phyloP scores from a whole-genome alignment of 805 yeast species.

The Grigorovia jiainica region DNA sequence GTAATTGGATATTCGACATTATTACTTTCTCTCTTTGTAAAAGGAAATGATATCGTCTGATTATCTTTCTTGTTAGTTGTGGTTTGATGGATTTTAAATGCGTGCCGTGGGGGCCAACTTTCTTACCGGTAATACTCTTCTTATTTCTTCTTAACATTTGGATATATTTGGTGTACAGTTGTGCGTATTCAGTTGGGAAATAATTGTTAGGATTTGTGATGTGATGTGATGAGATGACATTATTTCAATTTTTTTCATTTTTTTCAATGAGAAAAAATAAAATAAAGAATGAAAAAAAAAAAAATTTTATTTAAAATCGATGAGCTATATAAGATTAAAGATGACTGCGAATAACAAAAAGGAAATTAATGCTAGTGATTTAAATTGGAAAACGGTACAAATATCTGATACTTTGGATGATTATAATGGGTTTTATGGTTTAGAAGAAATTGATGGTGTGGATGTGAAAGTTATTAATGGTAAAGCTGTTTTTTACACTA shows the following conservation, averaged over 20 bases:
- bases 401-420: slow-evolving; percentile 79
- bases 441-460: slow-evolving; percentile 92
- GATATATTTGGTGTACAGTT: background rate
- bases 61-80: slow-evolving; percentile 59
- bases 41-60: slow-evolving; percentile 67
- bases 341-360: slow-evolving; percentile 3
- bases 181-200: background rate
- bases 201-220: background rate
- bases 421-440: slow-evolving; percentile 82
- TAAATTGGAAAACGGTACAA: slow-evolving; percentile 74
- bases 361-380: slow-evolving; percentile 35
- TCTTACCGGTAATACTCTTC: slow-evolving; percentile 29
- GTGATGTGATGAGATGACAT: slow-evolving; percentile 18
- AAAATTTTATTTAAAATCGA: background rate
- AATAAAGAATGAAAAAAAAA: background rate
- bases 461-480: slow-evolving; percentile 70
- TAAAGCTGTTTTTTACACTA: slow-evolving; percentile 41
- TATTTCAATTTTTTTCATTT: slow-evolving; percentile 1
- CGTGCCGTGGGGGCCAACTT: slow-evolving; percentile 22
- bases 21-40: slow-evolving; percentile 45
- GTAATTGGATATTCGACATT: background rate
- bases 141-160: slow-evolving; percentile 20
- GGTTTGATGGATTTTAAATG: slow-evolving; percentile 52
- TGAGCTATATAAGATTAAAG: background rate
- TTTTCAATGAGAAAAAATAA: background rate